These are phyloP conservation scores for Malassezia yamatoensis DNA, from an alignment of 1,284 basidiomycete genomes.

Conservation along the genomic window DNA sequence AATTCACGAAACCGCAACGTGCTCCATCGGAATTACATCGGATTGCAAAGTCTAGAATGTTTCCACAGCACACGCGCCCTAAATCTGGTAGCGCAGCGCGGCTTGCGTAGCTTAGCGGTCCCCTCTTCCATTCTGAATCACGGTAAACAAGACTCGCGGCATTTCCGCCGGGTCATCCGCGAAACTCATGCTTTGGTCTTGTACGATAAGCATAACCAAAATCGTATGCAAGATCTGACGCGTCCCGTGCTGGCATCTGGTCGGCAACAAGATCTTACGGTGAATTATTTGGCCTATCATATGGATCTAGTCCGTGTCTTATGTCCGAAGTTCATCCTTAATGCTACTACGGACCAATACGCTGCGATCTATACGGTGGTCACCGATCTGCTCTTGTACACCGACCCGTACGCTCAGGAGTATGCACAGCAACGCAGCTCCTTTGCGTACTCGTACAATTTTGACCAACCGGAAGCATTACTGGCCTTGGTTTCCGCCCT, in stretches of 20 bases:
- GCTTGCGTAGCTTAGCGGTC: constrained; percentile 52
- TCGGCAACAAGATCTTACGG: constrained; percentile 34
- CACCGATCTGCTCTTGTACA: constrained; percentile 70
- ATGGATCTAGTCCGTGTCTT: constrained; percentile 72
- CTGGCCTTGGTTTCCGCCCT: constrained; percentile 63
- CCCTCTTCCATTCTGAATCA: constrained; percentile 64
- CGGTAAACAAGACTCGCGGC: constrained; percentile 19
- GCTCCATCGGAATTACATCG: constrained; percentile 69
- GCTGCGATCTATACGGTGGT: constrained; percentile 77
- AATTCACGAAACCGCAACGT: constrained; percentile 77
- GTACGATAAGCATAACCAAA: constrained; percentile 81
- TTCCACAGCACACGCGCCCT: constrained; percentile 60
- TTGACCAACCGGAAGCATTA: constrained; percentile 64
- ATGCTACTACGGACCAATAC: constrained; percentile 76
- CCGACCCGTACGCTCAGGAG: constrained; percentile 59
- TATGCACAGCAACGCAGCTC: constrained; percentile 55
- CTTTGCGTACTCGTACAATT: constrained; percentile 80
- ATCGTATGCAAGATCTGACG: constrained; percentile 11
- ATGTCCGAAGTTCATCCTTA: constrained; percentile 66
- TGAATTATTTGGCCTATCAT: constrained; percentile 67
- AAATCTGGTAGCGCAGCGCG: background rate
- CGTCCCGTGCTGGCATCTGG: constrained; percentile 27
- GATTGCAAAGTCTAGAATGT: constrained; percentile 69
- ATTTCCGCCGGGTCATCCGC: constrained; percentile 68
- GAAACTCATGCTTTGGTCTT: constrained; percentile 75